A percentile compares a stretch with the other conserved stretches of the same genome.
Conservation (phyloP, 208 protist genomes). For the Phytomonas francai region DNA sequence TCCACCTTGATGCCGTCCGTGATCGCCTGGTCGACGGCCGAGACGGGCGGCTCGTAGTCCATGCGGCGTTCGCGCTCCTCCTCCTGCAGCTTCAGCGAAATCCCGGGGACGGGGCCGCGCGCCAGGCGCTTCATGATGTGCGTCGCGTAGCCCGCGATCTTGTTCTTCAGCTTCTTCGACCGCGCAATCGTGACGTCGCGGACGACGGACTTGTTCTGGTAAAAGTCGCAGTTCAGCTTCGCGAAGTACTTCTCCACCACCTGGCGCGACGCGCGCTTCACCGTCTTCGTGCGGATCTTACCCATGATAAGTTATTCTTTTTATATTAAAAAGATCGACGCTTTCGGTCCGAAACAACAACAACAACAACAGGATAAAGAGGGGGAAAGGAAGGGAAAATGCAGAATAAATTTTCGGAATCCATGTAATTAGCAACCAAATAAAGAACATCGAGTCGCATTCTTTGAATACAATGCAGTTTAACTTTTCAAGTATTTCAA, state of each 20-base stretch:
- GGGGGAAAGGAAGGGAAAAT: slow-evolving; percentile 15
- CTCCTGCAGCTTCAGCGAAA: slow-evolving; percentile 99
- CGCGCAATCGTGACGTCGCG: slow-evolving; percentile 97
- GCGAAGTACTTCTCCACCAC: slow-evolving; percentile 99
- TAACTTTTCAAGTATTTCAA: too few species aligned
- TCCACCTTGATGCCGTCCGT: slow-evolving; percentile 84
- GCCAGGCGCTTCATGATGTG: slow-evolving; percentile 98
- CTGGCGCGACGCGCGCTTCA: slow-evolving; percentile 98
- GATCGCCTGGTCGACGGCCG: slow-evolving; percentile 79
- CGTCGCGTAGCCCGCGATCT: slow-evolving; percentile 99
- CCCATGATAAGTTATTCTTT: slow-evolving; percentile 79
- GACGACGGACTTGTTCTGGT: slow-evolving; percentile 98
- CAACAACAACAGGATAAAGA: slow-evolving; percentile 8
- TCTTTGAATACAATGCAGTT: too few species aligned
- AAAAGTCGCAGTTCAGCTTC: slow-evolving; percentile 98
- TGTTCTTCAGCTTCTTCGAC: slow-evolving; percentile 99
- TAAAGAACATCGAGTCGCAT: too few species aligned
- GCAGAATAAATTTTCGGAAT: slow-evolving; percentile 13
- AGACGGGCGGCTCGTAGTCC: slow-evolving; percentile 98
- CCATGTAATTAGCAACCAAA: slow-evolving; percentile 9
- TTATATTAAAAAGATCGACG: neutral
- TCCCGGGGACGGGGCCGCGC: slow-evolving; percentile 98
- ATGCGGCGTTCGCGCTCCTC: slow-evolving; percentile 99
- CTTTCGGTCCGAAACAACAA: slow-evolving; percentile 1
- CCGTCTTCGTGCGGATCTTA: slow-evolving; percentile 99